Conservation (phyloP, 2,329 filamentous ascomycete species). For the Penicillium crustosum region DNA sequence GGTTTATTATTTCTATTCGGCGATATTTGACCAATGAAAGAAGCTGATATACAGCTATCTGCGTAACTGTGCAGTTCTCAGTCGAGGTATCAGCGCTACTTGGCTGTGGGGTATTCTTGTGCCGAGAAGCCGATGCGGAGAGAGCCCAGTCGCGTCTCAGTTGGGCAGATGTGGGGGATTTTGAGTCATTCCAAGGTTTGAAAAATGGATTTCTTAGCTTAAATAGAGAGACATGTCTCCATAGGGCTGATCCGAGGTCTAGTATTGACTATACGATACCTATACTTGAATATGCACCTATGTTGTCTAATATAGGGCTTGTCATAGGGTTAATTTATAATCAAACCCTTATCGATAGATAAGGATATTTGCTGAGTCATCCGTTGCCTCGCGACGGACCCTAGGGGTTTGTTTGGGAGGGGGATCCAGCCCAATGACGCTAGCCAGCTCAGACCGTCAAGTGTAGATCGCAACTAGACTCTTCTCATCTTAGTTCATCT, state of each 20-base stretch:
- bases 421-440: constrained; percentile 8
- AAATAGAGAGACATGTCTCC: neutral
- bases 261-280: neutral
- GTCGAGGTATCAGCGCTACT: neutral
- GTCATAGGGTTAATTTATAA: neutral
- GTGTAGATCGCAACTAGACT: constrained; percentile 13
- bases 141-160: neutral
- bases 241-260: neutral
- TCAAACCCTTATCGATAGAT: constrained; percentile 11
- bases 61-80: neutral
- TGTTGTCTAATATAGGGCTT: neutral
- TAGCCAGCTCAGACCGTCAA: constrained; percentile 14
- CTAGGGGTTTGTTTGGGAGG: constrained; percentile 26
- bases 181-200: neutral
- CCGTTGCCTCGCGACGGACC: constrained; percentile 24
- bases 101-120: constrained; percentile 16
- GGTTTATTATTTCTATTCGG: constrained; percentile 8
- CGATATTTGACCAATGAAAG: constrained; percentile 15
- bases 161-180: neutral
- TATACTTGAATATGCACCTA: neutral
- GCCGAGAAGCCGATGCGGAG: constrained; percentile 24
- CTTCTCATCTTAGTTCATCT: constrained; percentile 11
- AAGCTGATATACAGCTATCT: neutral
- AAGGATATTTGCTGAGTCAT: constrained; percentile 7
- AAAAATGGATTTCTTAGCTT: neutral